Conservation (phyloP, 805 yeast genomes). For the Wickerhamiella galacta region DNA sequence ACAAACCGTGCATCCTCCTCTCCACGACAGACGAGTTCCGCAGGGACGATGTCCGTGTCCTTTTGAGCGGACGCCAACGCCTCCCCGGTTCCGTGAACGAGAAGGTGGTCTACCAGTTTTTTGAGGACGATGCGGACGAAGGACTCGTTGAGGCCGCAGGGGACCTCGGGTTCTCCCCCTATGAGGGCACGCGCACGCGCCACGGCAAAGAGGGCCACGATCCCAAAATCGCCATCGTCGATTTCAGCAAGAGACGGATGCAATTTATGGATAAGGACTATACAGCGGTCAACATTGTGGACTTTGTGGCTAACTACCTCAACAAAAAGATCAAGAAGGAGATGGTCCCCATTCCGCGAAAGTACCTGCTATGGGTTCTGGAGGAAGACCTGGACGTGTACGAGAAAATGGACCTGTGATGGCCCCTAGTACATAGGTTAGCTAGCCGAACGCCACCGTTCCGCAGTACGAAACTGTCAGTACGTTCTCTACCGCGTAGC, state of each 20-base stretch:
- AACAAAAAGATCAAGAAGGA: constrained; percentile 5
- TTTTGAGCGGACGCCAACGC: constrained; percentile 7
- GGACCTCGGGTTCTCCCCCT: constrained; percentile 7
- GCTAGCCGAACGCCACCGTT: constrained; percentile 23
- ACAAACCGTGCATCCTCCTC: constrained; percentile 9
- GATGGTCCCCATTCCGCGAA: constrained; percentile 7
- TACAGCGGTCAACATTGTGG: constrained; percentile 5
- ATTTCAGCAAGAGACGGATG: constrained; percentile 6
- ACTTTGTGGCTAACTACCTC: constrained; percentile 3
- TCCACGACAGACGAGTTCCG: constrained; percentile 7
- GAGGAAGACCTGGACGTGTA: constrained; percentile 10
- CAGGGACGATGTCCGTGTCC: constrained; percentile 7
- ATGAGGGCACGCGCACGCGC: constrained; percentile 1
- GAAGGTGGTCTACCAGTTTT: constrained; percentile 9
- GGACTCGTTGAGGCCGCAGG: constrained; percentile 8
- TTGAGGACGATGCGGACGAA: constrained; percentile 6
- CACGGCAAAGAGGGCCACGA: constrained; percentile 2
- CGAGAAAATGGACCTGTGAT: constrained; percentile 5
- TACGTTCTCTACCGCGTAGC: constrained; percentile 17
- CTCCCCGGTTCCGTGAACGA: constrained; percentile 6
- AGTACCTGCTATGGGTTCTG: constrained; percentile 12
- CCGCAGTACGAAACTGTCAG: constrained; percentile 21
- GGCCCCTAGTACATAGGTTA: not conserved
- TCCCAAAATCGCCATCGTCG: constrained; percentile 11
- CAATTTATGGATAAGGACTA: constrained; percentile 5